Percentiles rank a stretch among this genome's conserved stretches.
phyloP scores from a whole-genome alignment of 129 eudicot species.

The Silybum marianum region DNA sequence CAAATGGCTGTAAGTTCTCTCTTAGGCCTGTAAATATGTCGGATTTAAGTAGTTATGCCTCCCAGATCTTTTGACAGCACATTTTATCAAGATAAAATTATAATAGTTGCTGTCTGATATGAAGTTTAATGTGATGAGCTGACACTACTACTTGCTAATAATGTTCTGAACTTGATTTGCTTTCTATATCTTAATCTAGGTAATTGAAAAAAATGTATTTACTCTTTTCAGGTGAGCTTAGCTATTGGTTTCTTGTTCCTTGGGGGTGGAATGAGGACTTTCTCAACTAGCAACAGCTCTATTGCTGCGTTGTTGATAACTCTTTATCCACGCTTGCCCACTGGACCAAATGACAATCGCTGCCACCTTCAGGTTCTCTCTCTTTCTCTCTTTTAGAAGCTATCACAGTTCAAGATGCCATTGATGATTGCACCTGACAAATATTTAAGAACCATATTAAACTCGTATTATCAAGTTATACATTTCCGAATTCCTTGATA shows the following conservation, averaged over 20 bases:
- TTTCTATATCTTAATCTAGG: slow-evolving; percentile 2
- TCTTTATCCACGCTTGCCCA: slow-evolving; percentile 93
- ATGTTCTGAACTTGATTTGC: not conserved
- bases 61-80: slow-evolving; percentile 1
- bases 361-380: slow-evolving; percentile 92
- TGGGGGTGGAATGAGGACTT: slow-evolving; percentile 96
- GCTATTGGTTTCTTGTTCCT: slow-evolving; percentile 94
- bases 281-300: slow-evolving; percentile 82
- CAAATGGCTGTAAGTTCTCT: slow-evolving; percentile 81
- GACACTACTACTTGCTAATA: not conserved
- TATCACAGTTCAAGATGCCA: not conserved
- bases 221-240: slow-evolving; percentile 72
- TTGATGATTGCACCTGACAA: slow-evolving; percentile 7
- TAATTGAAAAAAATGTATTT: not conserved
- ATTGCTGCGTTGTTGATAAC: slow-evolving; percentile 84
- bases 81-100: not conserved
- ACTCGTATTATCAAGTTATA: not conserved
- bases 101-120: slow-evolving; percentile 4
- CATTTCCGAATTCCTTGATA: not conserved
- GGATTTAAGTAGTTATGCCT: not conserved
- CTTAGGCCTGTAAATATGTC: not conserved
- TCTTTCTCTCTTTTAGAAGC: not conserved
- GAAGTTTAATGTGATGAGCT: not conserved
- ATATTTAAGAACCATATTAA: not conserved
- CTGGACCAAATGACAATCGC: slow-evolving; percentile 97